Evolutionary conservation across 441 rosid species (phyloP), one percentile per base, ranked within the genome.

Genomic region (Gossypium davidsonii): DNA sequence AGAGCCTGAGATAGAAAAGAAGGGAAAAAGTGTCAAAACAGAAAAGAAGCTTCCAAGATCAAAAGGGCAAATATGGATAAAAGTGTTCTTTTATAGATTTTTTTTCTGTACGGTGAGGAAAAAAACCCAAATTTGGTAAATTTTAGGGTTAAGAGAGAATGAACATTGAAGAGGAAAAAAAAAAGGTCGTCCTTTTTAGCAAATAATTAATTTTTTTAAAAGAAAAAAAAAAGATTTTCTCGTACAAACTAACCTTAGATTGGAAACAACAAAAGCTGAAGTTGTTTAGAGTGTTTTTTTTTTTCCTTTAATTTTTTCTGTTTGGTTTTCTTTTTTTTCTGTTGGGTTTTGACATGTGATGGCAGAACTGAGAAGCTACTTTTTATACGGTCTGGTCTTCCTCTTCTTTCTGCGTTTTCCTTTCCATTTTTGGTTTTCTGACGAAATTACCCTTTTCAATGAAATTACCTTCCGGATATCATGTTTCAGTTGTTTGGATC

Each of bases 31-130:
- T 15, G 44, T 67, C 23, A 57, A 26, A 28, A 72, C 37, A 25
- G 34, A 39, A 25, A 21, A n/a, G 57, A 71, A 44, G 67, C 58
- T 37, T 58, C 71, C 67, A 46, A 60, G 74, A 71, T 71, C 57
- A 21, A 59, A 71, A 71, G 67, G 56, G 56, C 15, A 46, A 71
- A 44, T 23, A 6, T 71, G 74, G 73, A 34, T 56, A 53, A 18
- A 56, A 12, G 37, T 20, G 11, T 1, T 56, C 34, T 56, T 56
- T 21, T 37, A 12, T 23, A 12, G 3, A 34, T 5, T 4, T 34
- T 4, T 70, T n/a, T 1, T 28, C 44, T 18, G 20, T 53, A 58
- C 28, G 67, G 67, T 44, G 57, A 71, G 46, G 3, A 20, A 58
- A 25, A 57, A 71, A 63, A 72, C 34, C 67, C 74, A 46, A 60